Evolutionary conservation across 2,329 filamentous ascomycete genomes (phyloP).

Genomic region (Periconia sp.): DNA sequence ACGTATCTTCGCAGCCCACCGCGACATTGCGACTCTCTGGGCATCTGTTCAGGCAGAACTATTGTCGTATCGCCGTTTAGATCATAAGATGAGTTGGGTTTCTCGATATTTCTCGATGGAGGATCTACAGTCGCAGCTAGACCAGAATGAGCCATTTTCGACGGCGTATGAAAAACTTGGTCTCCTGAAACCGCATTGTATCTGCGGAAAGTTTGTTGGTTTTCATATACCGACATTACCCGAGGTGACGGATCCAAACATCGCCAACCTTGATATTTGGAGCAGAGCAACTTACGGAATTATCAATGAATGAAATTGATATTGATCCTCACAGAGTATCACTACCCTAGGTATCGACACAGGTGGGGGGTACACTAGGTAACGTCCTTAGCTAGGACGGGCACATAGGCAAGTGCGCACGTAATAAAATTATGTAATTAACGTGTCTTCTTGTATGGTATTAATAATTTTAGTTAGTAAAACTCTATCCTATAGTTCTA

Average conservation of each 20-base stretch:
- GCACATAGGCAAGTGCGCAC: too few species aligned
- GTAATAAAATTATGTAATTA: too few species aligned
- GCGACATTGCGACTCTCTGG: conserved; percentile 27
- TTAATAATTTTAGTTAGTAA: too few species aligned
- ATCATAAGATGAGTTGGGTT: conserved; percentile 22
- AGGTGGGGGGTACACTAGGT: too few species aligned
- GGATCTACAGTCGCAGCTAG: conserved; percentile 5
- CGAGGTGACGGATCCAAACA: conserved; percentile 6
- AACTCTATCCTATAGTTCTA: too few species aligned
- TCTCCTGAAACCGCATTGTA: conserved; percentile 10
- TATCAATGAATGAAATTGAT: background rate
- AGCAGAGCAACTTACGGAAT: conserved; percentile 10
- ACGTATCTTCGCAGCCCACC: background rate
- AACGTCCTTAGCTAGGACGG: too few species aligned
- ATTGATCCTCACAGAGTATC: too few species aligned
- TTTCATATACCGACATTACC: background rate
- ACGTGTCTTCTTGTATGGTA: too few species aligned
- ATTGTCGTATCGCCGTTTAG: conserved; percentile 39
- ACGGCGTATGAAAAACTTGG: conserved; percentile 3
- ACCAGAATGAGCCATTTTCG: background rate
- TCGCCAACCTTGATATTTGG: conserved; percentile 18
- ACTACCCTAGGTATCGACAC: too few species aligned
- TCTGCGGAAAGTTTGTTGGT: conserved; percentile 6
- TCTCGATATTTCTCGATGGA: conserved; percentile 17
- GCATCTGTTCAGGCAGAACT: conserved; percentile 43